Base-by-base conservation (phyloP, 2,329 filamentous ascomycete genomes). In the Penicillium hordei region DNA sequence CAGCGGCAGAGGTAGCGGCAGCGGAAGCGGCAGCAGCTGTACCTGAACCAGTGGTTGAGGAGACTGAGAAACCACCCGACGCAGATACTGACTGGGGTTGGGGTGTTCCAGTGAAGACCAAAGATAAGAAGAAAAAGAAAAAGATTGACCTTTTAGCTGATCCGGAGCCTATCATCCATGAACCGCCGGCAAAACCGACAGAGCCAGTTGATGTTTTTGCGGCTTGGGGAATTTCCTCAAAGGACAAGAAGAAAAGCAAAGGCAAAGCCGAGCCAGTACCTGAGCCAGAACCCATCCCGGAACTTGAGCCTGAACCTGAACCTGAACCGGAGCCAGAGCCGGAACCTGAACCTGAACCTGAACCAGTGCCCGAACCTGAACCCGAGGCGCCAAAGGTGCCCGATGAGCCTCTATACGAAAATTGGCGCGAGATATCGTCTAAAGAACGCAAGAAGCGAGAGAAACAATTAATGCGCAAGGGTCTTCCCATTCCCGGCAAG, bases 401-500 rank as follows among this genome's bases (percentile, higher is more conserved):
- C 9, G 73, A 75, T 31, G 74, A 76, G 38, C 72, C 76, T 45
- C 61, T 72, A 4, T 72, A 75, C 40, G 71, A 75, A 13, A 61
- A 64, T 7, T 78, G 73, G 71, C 61, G 63, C 15, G 66, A 56
- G 13, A 65, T 75, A 55, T 70, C 68, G 23, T 72, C 74, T 2
- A 78, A 78, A 53, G 75, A 79, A 7, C 78, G 78, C 50, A 80
- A 81, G 65, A 77, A 76, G 61, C 75, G 76, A 53, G 75, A 77
- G 48, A 71, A 68, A 53, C 61, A 63, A 31, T 31, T 71, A 10
- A 60, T 58, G 5, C 65, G 63, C 40, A 71, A 70, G 51, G 68
- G 62, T 46, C 68, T 71, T 34, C 68, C 69, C 17, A 66, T 72
- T 17, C 70, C 70, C 2, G 69, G 69, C 23, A 68, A 68, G 34